Percentiles rank a stretch among this genome's conserved stretches.
Evolutionary conservation across 164 flowering plant species (phyloP).

Genomic region (Stephania yunnanensis): DNA sequence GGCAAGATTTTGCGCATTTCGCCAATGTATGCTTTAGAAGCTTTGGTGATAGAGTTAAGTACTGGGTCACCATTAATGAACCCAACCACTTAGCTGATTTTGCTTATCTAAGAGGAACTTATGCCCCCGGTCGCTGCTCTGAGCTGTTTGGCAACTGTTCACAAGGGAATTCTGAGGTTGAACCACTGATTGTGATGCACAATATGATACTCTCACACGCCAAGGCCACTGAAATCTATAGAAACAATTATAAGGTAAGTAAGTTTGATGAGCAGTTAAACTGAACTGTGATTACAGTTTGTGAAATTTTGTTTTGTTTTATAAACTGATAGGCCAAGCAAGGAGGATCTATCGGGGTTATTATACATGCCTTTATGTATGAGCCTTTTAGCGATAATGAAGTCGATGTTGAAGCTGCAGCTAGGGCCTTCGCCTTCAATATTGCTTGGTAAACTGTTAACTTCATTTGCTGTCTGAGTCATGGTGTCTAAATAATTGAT

Average conservation of each 20-base stretch:
- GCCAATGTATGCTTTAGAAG: slow-evolving; percentile 37
- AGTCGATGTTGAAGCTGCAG: slow-evolving; percentile 5
- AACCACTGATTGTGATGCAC: slow-evolving; percentile 44
- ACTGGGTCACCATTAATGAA: slow-evolving; percentile 53
- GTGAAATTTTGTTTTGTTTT: neutral
- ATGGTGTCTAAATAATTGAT: no score
- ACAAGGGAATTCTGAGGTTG: slow-evolving; percentile 36
- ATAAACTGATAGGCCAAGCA: slow-evolving; percentile 8
- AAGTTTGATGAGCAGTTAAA: neutral
- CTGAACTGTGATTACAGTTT: neutral
- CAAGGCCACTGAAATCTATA: slow-evolving; percentile 33
- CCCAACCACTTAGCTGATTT: slow-evolving; percentile 27
- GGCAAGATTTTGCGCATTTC: slow-evolving; percentile 42
- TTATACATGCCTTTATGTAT: neutral
- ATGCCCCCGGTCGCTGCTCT: slow-evolving; percentile 12
- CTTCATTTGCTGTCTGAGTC: neutral
- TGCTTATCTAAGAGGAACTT: neutral
- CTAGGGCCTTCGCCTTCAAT: slow-evolving; percentile 4
- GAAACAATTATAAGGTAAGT: slow-evolving; percentile 22
- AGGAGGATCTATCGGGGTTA: slow-evolving; percentile 5
- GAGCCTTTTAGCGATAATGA: slow-evolving; percentile 1
- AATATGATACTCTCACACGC: slow-evolving; percentile 44
- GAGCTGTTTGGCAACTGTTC: slow-evolving; percentile 23
- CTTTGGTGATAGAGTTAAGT: slow-evolving; percentile 49
- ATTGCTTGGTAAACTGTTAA: neutral